Evolutionary conservation across 495 filamentous ascomycete species (phyloP), one percentile per base, ranked within the genome.

Genomic region (Aspergillus mulundensis): DNA sequence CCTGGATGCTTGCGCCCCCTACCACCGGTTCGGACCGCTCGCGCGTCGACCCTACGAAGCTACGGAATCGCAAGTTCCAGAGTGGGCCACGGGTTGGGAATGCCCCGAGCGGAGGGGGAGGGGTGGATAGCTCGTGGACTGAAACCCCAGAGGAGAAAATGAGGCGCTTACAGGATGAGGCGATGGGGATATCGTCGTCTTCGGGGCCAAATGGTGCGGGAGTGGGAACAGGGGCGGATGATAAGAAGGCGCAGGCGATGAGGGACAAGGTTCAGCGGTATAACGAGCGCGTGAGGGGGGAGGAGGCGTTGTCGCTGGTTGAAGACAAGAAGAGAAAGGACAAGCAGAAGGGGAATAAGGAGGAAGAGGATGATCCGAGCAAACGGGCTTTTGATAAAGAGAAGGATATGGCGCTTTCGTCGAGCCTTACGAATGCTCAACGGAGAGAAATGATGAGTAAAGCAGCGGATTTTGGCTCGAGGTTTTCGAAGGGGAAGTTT

Each of bases 1-100:
- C 90, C 62, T 98, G 94, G 94, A 98, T 98, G 94, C 78, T 93
- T 25, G 82, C 87, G 7, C 94, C 93, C 0, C 94, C 94, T 0
- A 82, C 81, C 4, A 70, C 78, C 1, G 50, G 28, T 23, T 43
- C 50, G 14, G 23, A 84, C 83, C 61, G 81, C 80, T 75, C 81
- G 6, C 85, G 86, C 39, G 84, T 88, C 50, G 93, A 97, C 69
- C 91, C 94, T 1, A 94, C 91, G 3, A 89, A 90, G 56, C 73
- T 92, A 28, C 84, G 85, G 50, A 86, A 82, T 65, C 87, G 92
- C 39, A 91, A 90, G 62, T 98, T 98, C 75, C 85, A 87, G 50
- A 86, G 83, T 3, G 87, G 90, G 1, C 88, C 84, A 60, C 80
- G 79, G 3, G 77, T 79, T 6, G 80, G 78, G 43, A 67, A 67